Evolutionary conservation across 108 stramenopile species (phyloP), one percentile per base, ranked within the genome.

Genomic region (Poteriospumella lacustris): DNA sequence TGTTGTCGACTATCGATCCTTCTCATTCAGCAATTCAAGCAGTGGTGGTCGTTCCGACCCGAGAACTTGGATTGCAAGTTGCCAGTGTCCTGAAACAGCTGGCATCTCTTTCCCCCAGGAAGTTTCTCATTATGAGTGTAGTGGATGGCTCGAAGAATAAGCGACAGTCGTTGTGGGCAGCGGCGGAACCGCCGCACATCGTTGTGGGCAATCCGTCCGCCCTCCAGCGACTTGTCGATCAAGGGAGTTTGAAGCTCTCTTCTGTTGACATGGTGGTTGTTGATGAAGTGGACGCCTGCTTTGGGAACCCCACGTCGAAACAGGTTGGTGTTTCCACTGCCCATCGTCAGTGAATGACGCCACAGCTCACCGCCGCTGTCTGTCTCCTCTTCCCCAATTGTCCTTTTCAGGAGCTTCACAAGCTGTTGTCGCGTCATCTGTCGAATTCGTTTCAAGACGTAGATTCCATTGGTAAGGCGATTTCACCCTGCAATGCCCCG

Each of bases 251-350:
- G 26, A 79, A 88, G 5, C 83, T 87, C 59, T 89, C 90, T 68
- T 83, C 90, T 43, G 88, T 95, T 43, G 77, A 85, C 40, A 87
- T 84, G 44, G 91, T 96, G 0, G 92, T 94, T 1, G 92, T 96
- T 0, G 95, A 96, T 86, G 95, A 96, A 81, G 94, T 94, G 0
- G 92, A 94, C 86, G 90, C 91, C 1, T 92, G 91, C 78, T 76
- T 92, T 34, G 44, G 87, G 12, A 85, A 88, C 39, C 60, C 60
- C 28, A 33, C 15, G 5, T 31, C 60, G 9, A 64, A 33, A 64
- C 60, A 64, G 36, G 82, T 82, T 2, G 43, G 39, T 58, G 29
- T 28, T 28, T 68, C 76, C 24, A 9, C 33, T 40, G 24, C 39
- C 73, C 28, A 9, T 40, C 38, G 68, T 62, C 56, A 28, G 44